These are phyloP conservation scores for Brassica incana DNA, from an alignment of 345 rosid species.

Conservation along the genomic window DNA sequence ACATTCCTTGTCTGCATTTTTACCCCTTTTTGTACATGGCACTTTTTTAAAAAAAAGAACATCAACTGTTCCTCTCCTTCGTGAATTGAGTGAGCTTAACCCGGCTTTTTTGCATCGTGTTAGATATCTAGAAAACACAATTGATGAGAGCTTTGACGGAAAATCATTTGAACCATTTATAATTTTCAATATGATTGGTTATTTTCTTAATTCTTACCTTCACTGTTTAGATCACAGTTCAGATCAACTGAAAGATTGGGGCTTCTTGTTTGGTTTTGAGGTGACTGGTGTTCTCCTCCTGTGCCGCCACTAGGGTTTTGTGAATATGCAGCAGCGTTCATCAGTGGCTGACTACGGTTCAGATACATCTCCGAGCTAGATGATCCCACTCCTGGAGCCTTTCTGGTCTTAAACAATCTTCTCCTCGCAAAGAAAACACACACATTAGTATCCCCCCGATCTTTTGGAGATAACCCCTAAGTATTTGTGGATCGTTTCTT, in stretches of 20 bases:
- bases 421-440: constrained; percentile 44
- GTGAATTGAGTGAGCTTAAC: constrained; percentile 10
- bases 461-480: not conserved
- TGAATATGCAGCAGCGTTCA: constrained; percentile 50
- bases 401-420: constrained; percentile 56
- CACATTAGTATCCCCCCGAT: not conserved
- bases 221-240: constrained; percentile 57
- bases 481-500: constrained; percentile 6
- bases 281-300: constrained; percentile 39
- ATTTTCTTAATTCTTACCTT: constrained; percentile 45
- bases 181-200: not conserved
- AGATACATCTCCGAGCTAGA: constrained; percentile 58
- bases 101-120: not conserved
- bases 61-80: not conserved
- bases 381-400: constrained; percentile 49
- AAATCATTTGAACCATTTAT: not conserved
- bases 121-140: constrained; percentile 21
- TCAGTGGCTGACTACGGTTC: constrained; percentile 46
- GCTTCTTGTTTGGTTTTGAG: constrained; percentile 48
- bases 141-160: not conserved
- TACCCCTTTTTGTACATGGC: constrained; percentile 19
- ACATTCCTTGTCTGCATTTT: constrained; percentile 17
- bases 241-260: constrained; percentile 57
- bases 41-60: not conserved
- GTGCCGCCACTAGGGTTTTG: constrained; percentile 41